Conservation (phyloP, 441 rosid genomes). For the Populus hybrid region DNA sequence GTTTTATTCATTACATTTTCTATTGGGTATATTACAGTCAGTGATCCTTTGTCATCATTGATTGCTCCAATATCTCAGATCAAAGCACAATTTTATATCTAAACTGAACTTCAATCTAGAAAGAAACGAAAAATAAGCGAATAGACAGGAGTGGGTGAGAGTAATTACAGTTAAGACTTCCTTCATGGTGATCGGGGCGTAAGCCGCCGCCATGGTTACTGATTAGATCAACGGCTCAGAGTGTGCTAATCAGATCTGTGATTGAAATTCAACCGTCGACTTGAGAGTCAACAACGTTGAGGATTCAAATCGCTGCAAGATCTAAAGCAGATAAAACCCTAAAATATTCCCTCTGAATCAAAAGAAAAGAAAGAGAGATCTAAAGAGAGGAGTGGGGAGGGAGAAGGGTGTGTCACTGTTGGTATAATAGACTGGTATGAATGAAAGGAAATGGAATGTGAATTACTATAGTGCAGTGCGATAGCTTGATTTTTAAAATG, state of each 20-base stretch:
- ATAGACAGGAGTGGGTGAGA: background rate
- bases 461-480: background rate
- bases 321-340: conserved; percentile 49
- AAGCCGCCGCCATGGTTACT: conserved; percentile 53
- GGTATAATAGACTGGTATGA: background rate
- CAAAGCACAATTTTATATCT: background rate
- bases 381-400: background rate
- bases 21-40: too few species aligned
- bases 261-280: conserved; percentile 35
- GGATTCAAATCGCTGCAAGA: conserved; percentile 51
- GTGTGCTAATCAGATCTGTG: conserved; percentile 40
- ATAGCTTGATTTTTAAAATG: too few species aligned
- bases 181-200: conserved; percentile 60
- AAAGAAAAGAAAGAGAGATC: background rate
- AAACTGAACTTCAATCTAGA: background rate
- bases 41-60: too few species aligned
- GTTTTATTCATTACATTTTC: too few species aligned
- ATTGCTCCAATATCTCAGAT: background rate
- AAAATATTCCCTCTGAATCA: conserved; percentile 1
- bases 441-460: background rate
- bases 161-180: conserved; percentile 46
- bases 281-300: conserved; percentile 18
- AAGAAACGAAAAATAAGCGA: background rate
- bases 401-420: background rate
- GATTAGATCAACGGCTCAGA: conserved; percentile 31